These are phyloP conservation scores for Cytospora paraplurivora DNA, from an alignment of 2,329 filamentous ascomycete species.

Conservation along the genomic window DNA sequence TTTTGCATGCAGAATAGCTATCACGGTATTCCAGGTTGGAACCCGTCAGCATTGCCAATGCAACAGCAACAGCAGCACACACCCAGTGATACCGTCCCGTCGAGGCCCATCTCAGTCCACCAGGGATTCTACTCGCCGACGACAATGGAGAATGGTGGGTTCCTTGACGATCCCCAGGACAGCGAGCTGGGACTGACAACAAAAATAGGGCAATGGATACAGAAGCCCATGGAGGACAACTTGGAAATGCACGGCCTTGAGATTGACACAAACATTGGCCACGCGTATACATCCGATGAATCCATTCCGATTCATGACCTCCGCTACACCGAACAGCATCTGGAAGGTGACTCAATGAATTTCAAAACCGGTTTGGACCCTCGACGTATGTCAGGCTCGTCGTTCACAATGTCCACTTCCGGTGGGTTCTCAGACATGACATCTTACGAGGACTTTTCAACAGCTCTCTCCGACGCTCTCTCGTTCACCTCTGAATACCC, in stretches of 20 bases:
- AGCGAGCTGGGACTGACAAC: slow-evolving; percentile 32
- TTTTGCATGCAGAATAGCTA: slow-evolving; percentile 60
- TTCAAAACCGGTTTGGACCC: slow-evolving; percentile 57
- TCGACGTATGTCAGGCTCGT: slow-evolving; percentile 71
- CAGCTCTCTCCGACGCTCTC: slow-evolving; percentile 66
- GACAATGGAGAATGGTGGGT: slow-evolving; percentile 53
- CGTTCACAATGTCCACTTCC: slow-evolving; percentile 71
- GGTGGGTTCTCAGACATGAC: slow-evolving; percentile 68
- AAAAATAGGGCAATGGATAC: slow-evolving; percentile 49
- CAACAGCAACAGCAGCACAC: slow-evolving; percentile 41
- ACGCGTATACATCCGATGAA: slow-evolving; percentile 65
- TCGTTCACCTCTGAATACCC: slow-evolving; percentile 70
- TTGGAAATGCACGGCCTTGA: slow-evolving; percentile 59
- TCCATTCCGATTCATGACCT: slow-evolving; percentile 64
- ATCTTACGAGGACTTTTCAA: slow-evolving; percentile 71
- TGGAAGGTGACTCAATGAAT: slow-evolving; percentile 54
- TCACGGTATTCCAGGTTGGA: slow-evolving; percentile 57
- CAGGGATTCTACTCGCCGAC: slow-evolving; percentile 58
- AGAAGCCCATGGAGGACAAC: slow-evolving; percentile 59
- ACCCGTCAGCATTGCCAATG: slow-evolving; percentile 55
- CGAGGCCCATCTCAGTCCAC: slow-evolving; percentile 58
- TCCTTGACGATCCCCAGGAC: slow-evolving; percentile 27
- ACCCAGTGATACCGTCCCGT: slow-evolving; percentile 53
- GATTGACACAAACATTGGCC: slow-evolving; percentile 60
- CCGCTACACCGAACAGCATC: slow-evolving; percentile 49